These are phyloP conservation scores for Strigomonas culicis DNA, from an alignment of 208 protist genomes.

Conservation along the genomic window DNA sequence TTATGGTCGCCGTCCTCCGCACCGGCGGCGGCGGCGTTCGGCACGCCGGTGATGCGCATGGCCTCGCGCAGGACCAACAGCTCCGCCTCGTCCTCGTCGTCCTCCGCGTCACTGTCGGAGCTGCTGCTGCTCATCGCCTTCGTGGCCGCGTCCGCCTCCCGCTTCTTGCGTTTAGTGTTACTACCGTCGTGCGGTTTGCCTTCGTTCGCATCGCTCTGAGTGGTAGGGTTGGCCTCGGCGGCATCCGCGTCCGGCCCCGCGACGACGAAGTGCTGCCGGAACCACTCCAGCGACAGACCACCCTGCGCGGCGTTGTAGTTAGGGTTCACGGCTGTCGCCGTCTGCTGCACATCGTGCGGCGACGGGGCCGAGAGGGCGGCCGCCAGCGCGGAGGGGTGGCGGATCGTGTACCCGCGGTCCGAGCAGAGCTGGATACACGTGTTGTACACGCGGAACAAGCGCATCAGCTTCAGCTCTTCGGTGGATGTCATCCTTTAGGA, in stretches of 20 bases:
- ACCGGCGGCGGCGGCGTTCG: constrained; percentile 3
- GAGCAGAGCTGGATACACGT: constrained; percentile 73
- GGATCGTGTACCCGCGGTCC: constrained; percentile 71
- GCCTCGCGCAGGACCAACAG: constrained; percentile 43
- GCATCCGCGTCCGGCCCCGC: too few species aligned
- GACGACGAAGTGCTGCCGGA: constrained; percentile 43
- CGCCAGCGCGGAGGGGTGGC: constrained; percentile 68
- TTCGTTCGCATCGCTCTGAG: not conserved
- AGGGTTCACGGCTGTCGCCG: constrained; percentile 40
- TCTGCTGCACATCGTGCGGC: constrained; percentile 26
- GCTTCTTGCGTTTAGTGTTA: not conserved
- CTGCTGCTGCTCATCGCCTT: not conserved
- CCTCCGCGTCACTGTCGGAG: constrained; percentile 2
- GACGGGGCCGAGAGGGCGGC: constrained; percentile 56
- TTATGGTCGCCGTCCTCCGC: not conserved
- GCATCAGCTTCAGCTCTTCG: constrained; percentile 62
- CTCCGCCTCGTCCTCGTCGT: constrained; percentile 21
- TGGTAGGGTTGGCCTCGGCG: not conserved
- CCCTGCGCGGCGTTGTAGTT: constrained; percentile 29
- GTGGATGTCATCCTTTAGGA: constrained; percentile 57
- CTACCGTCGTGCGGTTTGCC: too few species aligned
- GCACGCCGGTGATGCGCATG: constrained; percentile 53
- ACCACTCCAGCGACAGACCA: constrained; percentile 26
- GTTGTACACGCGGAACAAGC: constrained; percentile 78
- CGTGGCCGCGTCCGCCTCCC: not conserved